Evolutionary conservation across 495 filamentous ascomycete species (phyloP), one percentile per base, ranked within the genome.

Genomic region (Penicillium dipodomyicola): DNA sequence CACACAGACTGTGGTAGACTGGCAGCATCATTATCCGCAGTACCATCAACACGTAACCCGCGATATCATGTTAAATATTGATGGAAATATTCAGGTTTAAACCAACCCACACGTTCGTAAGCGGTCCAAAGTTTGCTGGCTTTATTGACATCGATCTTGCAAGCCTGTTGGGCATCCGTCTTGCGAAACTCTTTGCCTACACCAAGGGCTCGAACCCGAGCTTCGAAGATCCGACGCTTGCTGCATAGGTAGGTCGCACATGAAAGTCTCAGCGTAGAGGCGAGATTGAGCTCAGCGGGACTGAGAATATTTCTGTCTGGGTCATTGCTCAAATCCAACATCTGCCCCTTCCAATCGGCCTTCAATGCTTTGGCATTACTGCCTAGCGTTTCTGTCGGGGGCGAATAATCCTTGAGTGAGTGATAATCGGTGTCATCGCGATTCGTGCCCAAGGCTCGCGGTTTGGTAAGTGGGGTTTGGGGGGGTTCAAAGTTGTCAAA

Each of bases 131-230:
- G 81, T 71, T 94, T 95, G 64, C 90, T 96, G 27, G 94, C 92
- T 80, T 98, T 98, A 78, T 97, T 97, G 71, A 97, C 94, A 69
- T 98, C 94, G 58, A 97, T 96, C 79, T 95, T 95, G 83, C 91
- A 96, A 25, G 91, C 91, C 70, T 96, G 90, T 71, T 98, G 94
- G 32, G 91, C 90, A 69, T 96, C 90, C n/a, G 94, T 97, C 83
- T 97, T 98, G 59, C 90, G 82, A 67, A 98, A 98, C 65, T 94
- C 89, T 72, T 96, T 94, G 63, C 82, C 81, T 47, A 86, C 83
- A 47, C 72, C 72, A 42, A 90, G 73, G 22, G 87, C 83, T 45
- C 87, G 82, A 49, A 91, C 79, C 27, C 90, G 86, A 51, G 84
- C 84, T 32, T 87, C 76, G 65, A 98, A 97, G 71, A 98, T 96